Evolutionary conservation across 331 rosid species (phyloP).

Genomic region (Stylosanthes scabra): DNA sequence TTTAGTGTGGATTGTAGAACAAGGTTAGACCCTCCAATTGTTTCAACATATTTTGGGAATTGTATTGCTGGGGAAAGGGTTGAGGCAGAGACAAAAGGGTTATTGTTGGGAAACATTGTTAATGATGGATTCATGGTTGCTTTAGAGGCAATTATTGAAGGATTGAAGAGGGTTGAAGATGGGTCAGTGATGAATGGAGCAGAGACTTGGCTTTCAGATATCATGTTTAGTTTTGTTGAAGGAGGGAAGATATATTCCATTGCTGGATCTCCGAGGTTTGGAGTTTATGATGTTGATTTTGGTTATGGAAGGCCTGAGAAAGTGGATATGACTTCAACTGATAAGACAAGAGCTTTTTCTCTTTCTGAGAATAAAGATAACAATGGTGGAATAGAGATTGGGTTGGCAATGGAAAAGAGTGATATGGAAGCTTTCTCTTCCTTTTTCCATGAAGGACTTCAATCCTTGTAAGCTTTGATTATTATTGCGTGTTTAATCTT

Average conservation of each 20-base stretch:
- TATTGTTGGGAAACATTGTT: not conserved
- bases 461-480: slow-evolving; percentile 1
- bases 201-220: not conserved
- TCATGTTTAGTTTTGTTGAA: not conserved
- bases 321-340: slow-evolving; percentile 43
- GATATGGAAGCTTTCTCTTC: slow-evolving; percentile 47
- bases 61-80: not conserved
- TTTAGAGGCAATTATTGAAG: slow-evolving; percentile 25
- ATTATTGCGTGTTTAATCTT: too few relatives aligned
- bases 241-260: not conserved
- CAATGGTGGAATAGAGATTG: slow-evolving; percentile 53
- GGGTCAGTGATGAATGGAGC: not conserved
- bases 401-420: slow-evolving; percentile 28
- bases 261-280: slow-evolving; percentile 51
- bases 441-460: slow-evolving; percentile 34
- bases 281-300: slow-evolving; percentile 46
- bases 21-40: slow-evolving; percentile 31
- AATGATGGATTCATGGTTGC: slow-evolving; percentile 36
- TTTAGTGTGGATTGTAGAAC: slow-evolving; percentile 27
- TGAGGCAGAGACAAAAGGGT: not conserved
- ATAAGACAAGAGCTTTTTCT: slow-evolving; percentile 42
- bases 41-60: slow-evolving; percentile 24
- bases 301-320: slow-evolving; percentile 56
- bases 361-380: slow-evolving; percentile 38
- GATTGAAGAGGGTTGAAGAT: slow-evolving; percentile 26